Base-by-base conservation (phyloP, 306 rosid genomes). In the Phaseolus lunatus region DNA sequence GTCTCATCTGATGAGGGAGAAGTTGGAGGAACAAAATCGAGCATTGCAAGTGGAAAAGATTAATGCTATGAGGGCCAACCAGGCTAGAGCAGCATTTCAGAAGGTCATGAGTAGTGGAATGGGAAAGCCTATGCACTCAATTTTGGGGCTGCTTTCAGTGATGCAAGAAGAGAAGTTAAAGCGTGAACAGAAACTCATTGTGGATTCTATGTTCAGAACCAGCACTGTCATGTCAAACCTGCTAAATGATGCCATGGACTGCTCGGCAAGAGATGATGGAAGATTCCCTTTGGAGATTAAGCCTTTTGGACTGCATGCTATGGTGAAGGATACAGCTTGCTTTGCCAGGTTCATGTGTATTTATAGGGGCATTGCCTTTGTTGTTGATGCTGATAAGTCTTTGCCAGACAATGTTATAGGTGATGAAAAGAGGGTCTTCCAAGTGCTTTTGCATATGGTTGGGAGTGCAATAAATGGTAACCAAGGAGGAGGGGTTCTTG, bases 91-190 rank as follows among this genome's bases (percentile, higher is more conserved):
- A 16, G 59, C 87, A 8, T 94, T 90, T 83, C 98, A 92, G 77
- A 90, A 85, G 75, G 94, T 92, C 53, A 90, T 92, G 97, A 87
- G 93, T 66, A 89, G 85, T 65, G 97, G 98, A 77, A 94, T 92
- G 96, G 85, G 96, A 77, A 90, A 89, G 85, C 98, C 97, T 27
- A 90, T 94, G 97, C 98, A 94, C 81, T 89, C 98, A 22, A 79
- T 89, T 74, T 41, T 90, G 76, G 94, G 97, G 37, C 73, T 94
- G 88, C 93, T 94, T 78, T 94, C 98, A 2, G 80, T 92, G 82
- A 15, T 94, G 79, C 91, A 87, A 81, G 88, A 81, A 11, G 93
- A 90, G 67, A 87, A 54, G 58, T 69, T 94, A 71, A 88, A 67
- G 44, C 75, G 61, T 22, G 97, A 90, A 54, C 94, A 94, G 69